These are phyloP conservation scores for Cytospora mali DNA, from an alignment of 2,329 filamentous ascomycete species.

Conservation along the genomic window DNA sequence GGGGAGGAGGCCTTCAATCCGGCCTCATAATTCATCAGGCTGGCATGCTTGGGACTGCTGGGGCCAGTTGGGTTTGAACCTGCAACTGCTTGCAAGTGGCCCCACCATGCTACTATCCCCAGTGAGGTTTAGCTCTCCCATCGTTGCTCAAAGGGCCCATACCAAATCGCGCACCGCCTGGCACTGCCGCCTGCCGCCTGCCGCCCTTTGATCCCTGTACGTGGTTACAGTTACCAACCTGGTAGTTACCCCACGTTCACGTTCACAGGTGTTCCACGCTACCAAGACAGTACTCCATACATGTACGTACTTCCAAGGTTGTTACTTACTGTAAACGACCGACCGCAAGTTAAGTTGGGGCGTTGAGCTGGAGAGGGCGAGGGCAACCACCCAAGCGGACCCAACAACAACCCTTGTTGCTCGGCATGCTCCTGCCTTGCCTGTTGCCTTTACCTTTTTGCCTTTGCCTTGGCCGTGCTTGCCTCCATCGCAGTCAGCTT, in stretches of 20 bases:
- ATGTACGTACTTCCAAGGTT: not conserved
- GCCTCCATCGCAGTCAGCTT: not conserved
- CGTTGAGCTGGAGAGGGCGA: not conserved
- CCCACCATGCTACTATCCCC: not conserved
- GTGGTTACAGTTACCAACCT: not conserved
- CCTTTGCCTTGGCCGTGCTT: not conserved
- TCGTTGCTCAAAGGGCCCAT: not conserved
- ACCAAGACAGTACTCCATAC: slow-evolving; percentile 1
- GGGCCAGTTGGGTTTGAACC: not conserved
- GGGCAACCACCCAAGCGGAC: not conserved
- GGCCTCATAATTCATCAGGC: not conserved
- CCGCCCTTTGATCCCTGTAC: not conserved
- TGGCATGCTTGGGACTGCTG: not conserved
- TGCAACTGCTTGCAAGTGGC: not conserved
- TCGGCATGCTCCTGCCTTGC: not conserved
- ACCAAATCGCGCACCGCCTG: not conserved
- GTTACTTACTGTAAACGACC: not conserved
- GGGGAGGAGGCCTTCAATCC: not conserved
- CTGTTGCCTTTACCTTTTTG: too few relatives aligned
- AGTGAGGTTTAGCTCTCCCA: not conserved
- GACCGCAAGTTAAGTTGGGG: not conserved
- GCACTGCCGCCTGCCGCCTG: not conserved
- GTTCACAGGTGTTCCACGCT: not conserved
- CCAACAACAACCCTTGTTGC: not conserved
- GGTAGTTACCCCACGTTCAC: not conserved